Base-by-base conservation (phyloP, 2,329 filamentous ascomycete genomes). In the Fusarium caatingaense region DNA sequence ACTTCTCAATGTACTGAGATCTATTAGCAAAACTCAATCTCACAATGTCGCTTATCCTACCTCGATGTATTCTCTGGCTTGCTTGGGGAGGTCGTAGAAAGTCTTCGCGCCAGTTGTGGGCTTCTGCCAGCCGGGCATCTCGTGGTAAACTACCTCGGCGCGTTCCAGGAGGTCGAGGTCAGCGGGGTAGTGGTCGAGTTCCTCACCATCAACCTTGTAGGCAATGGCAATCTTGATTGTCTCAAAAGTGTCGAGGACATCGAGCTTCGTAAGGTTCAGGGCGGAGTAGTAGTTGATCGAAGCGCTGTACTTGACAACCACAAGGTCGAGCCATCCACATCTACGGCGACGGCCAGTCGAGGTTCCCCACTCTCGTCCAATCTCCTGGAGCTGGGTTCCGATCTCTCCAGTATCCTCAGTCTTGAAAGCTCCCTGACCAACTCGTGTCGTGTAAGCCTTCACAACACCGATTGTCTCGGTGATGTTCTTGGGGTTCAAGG, bases 71-170 rank as follows among this genome's bases (percentile, higher is more conserved):
- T 64, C 45, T 21, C 53, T 50, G 23, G 66, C 54, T 40, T 69
- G 42, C 48, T 51, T 44, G 12, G 66, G 54, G 47, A 69, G 42
- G 40, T 62, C 61, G 46, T 66, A 42, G 34, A 50, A 63, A 28
- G 61, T 69, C 44, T 37, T 59, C 15, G 28, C 58, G 20, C 50
- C 30, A 18, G 44, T 63, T n/a, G 53, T 64, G n/a, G 61, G 41
- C 66, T 56, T 56, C 56, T 69, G 37, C 66, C 66, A 68, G 34
- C 65, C 65, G 15, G 60, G 56, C 46, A 69, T 40, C 23, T 62
- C 60, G 15, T 60, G 45, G 25, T 67, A 64, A 20, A 68, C 64
- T 45, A 68, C 54, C 27, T 64, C 45, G 13, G 49, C 55, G 37
- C 40, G 50, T 23, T 55, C 37, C 13, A 61, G 55, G 21, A 44